Evolutionary conservation across 257 asterid species (phyloP).

Genomic region (Agastache rugosa): DNA sequence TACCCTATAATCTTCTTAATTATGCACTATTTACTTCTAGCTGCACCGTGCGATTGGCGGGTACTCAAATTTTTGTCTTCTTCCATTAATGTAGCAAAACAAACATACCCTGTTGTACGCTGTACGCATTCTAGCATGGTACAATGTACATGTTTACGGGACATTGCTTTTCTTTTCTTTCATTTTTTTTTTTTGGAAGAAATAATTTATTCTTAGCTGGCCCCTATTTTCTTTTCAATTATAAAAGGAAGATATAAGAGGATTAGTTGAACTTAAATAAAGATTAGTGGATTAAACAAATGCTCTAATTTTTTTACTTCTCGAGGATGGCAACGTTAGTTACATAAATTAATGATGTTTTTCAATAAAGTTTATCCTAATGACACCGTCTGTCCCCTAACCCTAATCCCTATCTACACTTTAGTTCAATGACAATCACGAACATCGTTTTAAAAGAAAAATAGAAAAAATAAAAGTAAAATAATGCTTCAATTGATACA

Average conservation of each 20-base stretch:
- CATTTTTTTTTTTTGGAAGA: background rate
- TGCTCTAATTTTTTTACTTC: constrained; percentile 16
- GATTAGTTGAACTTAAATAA: constrained; percentile 7
- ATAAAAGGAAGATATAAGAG: background rate
- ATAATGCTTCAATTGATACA: background rate
- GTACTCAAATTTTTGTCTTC: no score
- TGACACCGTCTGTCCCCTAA: constrained; percentile 22
- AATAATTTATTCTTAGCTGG: background rate
- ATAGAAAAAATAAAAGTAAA: background rate
- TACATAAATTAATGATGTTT: constrained; percentile 5
- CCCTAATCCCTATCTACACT: background rate
- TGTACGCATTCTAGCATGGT: background rate
- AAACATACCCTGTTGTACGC: constrained; percentile 4
- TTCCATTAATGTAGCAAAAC: background rate
- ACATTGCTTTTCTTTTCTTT: background rate
- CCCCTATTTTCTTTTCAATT: background rate
- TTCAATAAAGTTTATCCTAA: constrained; percentile 26
- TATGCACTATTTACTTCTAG: no score
- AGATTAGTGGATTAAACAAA: constrained; percentile 17
- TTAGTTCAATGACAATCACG: constrained; percentile 6
- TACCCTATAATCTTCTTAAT: no score
- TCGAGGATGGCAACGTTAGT: constrained; percentile 29
- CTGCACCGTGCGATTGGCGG: no score
- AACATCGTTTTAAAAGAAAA: background rate
- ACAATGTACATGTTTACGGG: background rate